Evolutionary conservation across 129 eudicot genomes (phyloP).

Genomic region (Ambrosia trifida): DNA sequence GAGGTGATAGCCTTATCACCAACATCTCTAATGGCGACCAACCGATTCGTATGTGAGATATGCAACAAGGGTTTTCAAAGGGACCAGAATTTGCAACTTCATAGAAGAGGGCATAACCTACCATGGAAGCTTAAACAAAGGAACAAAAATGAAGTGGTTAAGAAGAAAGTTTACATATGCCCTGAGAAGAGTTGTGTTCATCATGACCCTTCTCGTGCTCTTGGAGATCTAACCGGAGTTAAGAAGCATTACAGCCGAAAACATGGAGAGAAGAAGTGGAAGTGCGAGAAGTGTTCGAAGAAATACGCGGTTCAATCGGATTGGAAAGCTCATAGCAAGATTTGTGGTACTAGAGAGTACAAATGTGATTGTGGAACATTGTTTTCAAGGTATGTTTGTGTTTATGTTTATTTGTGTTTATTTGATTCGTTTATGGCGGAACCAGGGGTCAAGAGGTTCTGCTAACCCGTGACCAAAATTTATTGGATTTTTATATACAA

Average conservation of each 20-base stretch:
- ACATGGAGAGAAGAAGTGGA: slow-evolving; percentile 77
- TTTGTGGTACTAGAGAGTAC: slow-evolving; percentile 70
- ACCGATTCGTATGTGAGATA: slow-evolving; percentile 84
- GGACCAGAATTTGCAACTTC: slow-evolving; percentile 88
- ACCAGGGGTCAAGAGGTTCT: too few species aligned
- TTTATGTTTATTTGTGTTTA: not conserved
- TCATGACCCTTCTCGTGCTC: slow-evolving; percentile 74
- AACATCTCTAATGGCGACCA: slow-evolving; percentile 65
- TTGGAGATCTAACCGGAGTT: slow-evolving; percentile 78
- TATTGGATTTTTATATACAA: too few species aligned
- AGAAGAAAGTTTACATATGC: slow-evolving; percentile 76
- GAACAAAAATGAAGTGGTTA: slow-evolving; percentile 54
- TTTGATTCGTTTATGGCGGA: not conserved
- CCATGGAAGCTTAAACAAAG: slow-evolving; percentile 89
- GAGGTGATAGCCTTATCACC: slow-evolving; percentile 87
- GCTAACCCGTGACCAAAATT: too few species aligned
- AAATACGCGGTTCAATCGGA: slow-evolving; percentile 76
- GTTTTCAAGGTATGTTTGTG: slow-evolving; percentile 54
- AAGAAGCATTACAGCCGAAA: slow-evolving; percentile 76
- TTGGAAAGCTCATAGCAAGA: slow-evolving; percentile 79
- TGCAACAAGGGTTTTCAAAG: slow-evolving; percentile 86
- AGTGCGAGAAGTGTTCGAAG: slow-evolving; percentile 68
- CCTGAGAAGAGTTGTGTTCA: slow-evolving; percentile 75
- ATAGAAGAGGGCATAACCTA: slow-evolving; percentile 81
- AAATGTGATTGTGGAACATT: slow-evolving; percentile 78